Evolutionary conservation across 225 moss, liverwort and hornwort genomes (phyloP).

Genomic region (Marchantia paleacea): DNA sequence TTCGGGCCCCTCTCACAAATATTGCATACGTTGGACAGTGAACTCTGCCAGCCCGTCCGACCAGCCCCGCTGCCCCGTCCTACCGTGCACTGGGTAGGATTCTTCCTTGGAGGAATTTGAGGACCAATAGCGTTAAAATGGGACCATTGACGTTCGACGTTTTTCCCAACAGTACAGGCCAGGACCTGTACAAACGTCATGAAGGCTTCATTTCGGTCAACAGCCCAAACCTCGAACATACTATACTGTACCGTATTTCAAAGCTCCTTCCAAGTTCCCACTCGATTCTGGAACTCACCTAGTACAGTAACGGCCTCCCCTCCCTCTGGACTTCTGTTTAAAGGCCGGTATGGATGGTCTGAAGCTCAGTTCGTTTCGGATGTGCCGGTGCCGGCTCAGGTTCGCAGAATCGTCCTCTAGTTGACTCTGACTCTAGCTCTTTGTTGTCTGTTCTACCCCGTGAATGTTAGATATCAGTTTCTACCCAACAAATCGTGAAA

Average conservation of each 20-base stretch:
- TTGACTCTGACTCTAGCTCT: neutral
- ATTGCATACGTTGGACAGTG: neutral
- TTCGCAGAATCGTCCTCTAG: neutral
- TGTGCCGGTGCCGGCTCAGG: neutral
- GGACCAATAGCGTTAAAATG: neutral
- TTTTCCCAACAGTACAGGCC: no score
- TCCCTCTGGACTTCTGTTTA: neutral
- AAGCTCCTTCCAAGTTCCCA: neutral
- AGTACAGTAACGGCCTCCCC: neutral
- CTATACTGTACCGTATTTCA: neutral
- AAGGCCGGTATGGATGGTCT: neutral
- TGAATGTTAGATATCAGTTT: no score
- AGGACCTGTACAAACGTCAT: no score
- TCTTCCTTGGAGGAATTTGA: neutral
- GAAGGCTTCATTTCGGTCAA: neutral
- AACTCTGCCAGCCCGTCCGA: constrained; percentile 6
- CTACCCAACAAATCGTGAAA: no score
- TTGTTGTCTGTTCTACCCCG: neutral
- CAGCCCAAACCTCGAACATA: neutral
- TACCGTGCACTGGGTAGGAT: neutral
- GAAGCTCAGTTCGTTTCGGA: neutral
- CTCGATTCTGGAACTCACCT: neutral
- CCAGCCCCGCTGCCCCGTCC: no score
- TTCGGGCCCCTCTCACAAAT: neutral
- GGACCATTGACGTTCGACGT: neutral